A percentile compares a stretch with the other conserved stretches of the same genome.
Evolutionary conservation across 2,329 filamentous ascomycete genomes (phyloP).

Genomic region (Fusarium napiforme): DNA sequence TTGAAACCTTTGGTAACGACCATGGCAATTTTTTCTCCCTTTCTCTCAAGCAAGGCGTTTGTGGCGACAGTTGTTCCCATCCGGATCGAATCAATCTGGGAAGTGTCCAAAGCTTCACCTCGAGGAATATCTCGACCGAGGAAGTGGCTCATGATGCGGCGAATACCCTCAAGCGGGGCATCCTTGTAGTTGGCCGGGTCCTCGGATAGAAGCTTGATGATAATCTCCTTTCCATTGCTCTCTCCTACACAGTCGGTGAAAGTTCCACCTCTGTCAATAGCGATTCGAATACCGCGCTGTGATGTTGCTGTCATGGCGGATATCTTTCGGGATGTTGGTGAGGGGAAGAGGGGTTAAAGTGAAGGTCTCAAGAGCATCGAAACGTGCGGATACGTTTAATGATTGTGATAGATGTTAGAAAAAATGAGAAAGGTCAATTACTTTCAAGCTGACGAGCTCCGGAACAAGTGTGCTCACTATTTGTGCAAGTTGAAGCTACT

Average conservation of each 20-base stretch:
- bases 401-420: neutral
- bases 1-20: constrained; percentile 89
- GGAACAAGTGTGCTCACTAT: constrained; percentile 5
- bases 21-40: constrained; percentile 88
- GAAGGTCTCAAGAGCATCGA: neutral
- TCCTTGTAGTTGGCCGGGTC: constrained; percentile 92
- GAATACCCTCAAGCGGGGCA: constrained; percentile 90
- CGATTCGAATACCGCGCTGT: constrained; percentile 75
- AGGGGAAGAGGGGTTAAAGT: constrained; percentile 21
- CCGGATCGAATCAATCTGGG: constrained; percentile 86
- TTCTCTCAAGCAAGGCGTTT: constrained; percentile 88
- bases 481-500: constrained; percentile 15
- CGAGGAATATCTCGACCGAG: constrained; percentile 79
- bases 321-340: constrained; percentile 13
- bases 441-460: neutral
- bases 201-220: constrained; percentile 90
- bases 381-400: neutral
- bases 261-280: constrained; percentile 84
- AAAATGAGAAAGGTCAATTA: neutral
- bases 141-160: constrained; percentile 84
- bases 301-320: constrained; percentile 50
- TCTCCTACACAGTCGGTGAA: constrained; percentile 95
- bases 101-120: constrained; percentile 82
- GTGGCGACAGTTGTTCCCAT: constrained; percentile 98
- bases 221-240: constrained; percentile 78